phyloP scores from a whole-genome alignment of 2,329 filamentous ascomycete genomes.

The Raffaelea ambrosiae region DNA sequence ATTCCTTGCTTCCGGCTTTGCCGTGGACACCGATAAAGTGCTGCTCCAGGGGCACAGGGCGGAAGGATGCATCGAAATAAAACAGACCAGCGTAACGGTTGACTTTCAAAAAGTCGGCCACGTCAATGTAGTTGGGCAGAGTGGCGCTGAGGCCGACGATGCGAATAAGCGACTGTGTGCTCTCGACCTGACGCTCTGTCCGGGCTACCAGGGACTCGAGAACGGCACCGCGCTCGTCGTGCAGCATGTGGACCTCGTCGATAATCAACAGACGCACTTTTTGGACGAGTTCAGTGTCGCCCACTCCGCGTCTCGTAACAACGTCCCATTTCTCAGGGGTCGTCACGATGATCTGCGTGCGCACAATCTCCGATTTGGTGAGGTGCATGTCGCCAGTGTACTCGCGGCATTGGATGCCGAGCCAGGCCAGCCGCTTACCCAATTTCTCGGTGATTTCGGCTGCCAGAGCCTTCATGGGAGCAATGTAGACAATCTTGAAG shows the following conservation, averaged over 20 bases:
- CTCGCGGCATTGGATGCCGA: slow-evolving; percentile 85
- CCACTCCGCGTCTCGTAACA: slow-evolving; percentile 91
- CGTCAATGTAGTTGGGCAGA: slow-evolving; percentile 91
- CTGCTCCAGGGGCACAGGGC: slow-evolving; percentile 91
- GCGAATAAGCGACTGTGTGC: slow-evolving; percentile 92
- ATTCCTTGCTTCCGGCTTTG: slow-evolving; percentile 71
- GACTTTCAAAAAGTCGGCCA: slow-evolving; percentile 93
- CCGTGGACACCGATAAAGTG: slow-evolving; percentile 96
- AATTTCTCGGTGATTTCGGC: slow-evolving; percentile 95
- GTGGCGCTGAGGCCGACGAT: slow-evolving; percentile 95
- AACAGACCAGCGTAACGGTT: slow-evolving; percentile 90
- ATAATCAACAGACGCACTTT: slow-evolving; percentile 95
- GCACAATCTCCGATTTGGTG: slow-evolving; percentile 89
- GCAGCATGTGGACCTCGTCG: slow-evolving; percentile 98
- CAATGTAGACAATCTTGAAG: slow-evolving; percentile 98
- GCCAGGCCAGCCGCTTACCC: slow-evolving; percentile 83
- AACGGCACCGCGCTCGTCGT: slow-evolving; percentile 93
- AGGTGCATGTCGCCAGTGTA: slow-evolving; percentile 98
- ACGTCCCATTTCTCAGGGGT: slow-evolving; percentile 99
- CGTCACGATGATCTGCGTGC: slow-evolving; percentile 96
- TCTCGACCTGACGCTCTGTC: slow-evolving; percentile 94
- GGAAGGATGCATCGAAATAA: slow-evolving; percentile 94
- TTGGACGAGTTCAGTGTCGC: slow-evolving; percentile 94
- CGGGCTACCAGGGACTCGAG: slow-evolving; percentile 91
- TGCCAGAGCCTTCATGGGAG: slow-evolving; percentile 96